These are phyloP conservation scores for Aspergillus glaucus DNA, from an alignment of 2,329 filamentous ascomycete genomes.

Conservation along the genomic window DNA sequence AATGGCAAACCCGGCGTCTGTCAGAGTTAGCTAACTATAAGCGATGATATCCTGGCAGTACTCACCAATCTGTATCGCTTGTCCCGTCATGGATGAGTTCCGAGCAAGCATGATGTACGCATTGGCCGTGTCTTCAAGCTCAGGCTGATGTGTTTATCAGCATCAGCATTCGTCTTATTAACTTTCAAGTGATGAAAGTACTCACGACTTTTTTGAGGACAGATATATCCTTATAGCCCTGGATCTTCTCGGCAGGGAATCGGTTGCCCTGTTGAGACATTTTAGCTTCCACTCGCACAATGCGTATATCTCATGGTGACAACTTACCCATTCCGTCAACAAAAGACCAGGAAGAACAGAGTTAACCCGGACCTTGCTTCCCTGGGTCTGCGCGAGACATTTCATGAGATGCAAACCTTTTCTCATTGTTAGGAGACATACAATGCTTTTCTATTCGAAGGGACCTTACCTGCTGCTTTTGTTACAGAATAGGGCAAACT, in stretches of 20 bases:
- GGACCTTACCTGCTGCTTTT: constrained; percentile 59
- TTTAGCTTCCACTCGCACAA: not conserved
- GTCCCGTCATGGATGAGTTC: constrained; percentile 43
- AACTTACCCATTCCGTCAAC: constrained; percentile 59
- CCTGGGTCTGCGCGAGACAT: constrained; percentile 56
- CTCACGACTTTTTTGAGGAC: constrained; percentile 54
- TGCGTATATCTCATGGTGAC: not conserved
- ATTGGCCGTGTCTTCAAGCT: constrained; percentile 38
- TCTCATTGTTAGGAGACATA: constrained; percentile 2
- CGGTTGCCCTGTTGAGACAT: constrained; percentile 42
- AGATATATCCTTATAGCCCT: constrained; percentile 49
- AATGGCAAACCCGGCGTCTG: constrained; percentile 30
- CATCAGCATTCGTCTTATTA: not conserved
- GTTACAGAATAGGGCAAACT: constrained; percentile 69
- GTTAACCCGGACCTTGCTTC: constrained; percentile 58
- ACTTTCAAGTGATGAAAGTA: constrained; percentile 3
- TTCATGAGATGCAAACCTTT: constrained; percentile 59
- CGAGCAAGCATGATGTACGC: constrained; percentile 36
- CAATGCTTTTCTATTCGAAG: constrained; percentile 4
- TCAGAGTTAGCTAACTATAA: constrained; percentile 7
- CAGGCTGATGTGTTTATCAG: constrained; percentile 23
- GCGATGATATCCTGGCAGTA: not conserved
- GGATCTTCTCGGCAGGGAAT: constrained; percentile 54
- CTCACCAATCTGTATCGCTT: constrained; percentile 39
- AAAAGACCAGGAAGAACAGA: constrained; percentile 59